These are phyloP conservation scores for Saccharomycopsis olivae DNA, from an alignment of 805 yeast genomes.

Conservation along the genomic window DNA sequence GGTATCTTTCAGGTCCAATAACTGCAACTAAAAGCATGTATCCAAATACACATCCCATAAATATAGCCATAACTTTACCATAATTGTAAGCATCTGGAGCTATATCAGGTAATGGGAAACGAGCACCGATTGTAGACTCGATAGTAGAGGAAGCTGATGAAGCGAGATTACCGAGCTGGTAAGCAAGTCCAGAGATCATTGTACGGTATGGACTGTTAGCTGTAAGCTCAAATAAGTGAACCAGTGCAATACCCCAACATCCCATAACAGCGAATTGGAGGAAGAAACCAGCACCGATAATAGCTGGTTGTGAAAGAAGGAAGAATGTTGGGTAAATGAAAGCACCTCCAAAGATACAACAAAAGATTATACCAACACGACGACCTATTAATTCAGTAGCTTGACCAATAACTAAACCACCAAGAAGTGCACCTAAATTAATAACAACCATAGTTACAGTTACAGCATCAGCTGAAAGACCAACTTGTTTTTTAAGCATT, in stretches of 20 bases:
- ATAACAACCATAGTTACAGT: conserved; percentile 55
- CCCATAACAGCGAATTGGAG: conserved; percentile 60
- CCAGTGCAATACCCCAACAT: conserved; percentile 64
- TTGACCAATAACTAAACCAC: conserved; percentile 53
- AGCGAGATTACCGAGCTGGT: conserved; percentile 66
- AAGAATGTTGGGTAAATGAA: conserved; percentile 55
- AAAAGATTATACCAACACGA: conserved; percentile 41
- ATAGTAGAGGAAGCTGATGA: conserved; percentile 65
- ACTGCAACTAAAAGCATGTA: conserved; percentile 36
- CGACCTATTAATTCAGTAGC: conserved; percentile 51
- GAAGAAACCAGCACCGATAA: conserved; percentile 49
- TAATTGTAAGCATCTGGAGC: conserved; percentile 36
- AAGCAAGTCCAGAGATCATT: conserved; percentile 48
- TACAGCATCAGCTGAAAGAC: conserved; percentile 32
- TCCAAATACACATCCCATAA: conserved; percentile 55
- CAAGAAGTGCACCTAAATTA: conserved; percentile 56
- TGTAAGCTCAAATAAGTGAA: conserved; percentile 53
- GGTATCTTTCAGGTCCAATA: conserved; percentile 45
- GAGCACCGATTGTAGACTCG: conserved; percentile 49
- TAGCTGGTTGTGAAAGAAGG: conserved; percentile 25
- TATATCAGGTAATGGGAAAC: conserved; percentile 38
- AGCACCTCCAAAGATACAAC: conserved; percentile 45
- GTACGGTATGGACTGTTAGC: conserved; percentile 56
- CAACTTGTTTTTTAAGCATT: conserved; percentile 42
- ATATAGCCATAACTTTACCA: conserved; percentile 61